Evolutionary conservation across 2,329 filamentous ascomycete species (phyloP), one percentile per base, ranked within the genome.

Genomic region (Fusarium sp.): DNA sequence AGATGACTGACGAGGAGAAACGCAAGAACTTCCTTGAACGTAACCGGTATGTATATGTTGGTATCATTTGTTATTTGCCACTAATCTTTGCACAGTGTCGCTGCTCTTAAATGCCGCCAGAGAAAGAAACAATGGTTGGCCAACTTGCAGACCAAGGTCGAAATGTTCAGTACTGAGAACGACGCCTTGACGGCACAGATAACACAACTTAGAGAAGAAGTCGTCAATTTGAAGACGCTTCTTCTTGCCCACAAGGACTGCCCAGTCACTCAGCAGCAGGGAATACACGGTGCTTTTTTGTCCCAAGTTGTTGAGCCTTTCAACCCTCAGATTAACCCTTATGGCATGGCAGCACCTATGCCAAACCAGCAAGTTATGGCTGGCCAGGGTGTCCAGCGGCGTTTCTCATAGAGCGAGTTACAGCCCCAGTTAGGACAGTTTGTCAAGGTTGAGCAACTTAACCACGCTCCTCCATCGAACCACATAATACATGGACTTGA

Each of bases 51-150:
- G 90, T 84, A 53, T 33, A 47, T 53, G 13, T 33, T 15, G 20
- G n/a, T 12, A 30, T 26, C 28, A 24, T 53, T 44, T 9, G 15
- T 7, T 33, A 7, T 14, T 28, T 28, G 22, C 24, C 30, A 13
- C 33, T 73, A 69, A 70, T 70, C 68, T 20, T 24, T 31, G 12
- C 24, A 28, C 73, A 98, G 96, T 80, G 95, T 99, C 73, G 96
- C 96, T 71, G 96, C 96, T 7, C 87, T 99, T 67, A 99, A 99
- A 81, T 99, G 96, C 83, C 92, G 96, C 69, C 96, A 99, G 82
- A 91, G 96, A 26, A 99, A 99, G 88, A 99, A 99, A 88, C 96
- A 98, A 81, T 99, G 96, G 96, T 89, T 98, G 65, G 93, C 93
- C 36, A 98, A 97, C 76, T 88, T 99, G 3, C 96, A 99, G 82